Evolutionary conservation across 352 stramenopile species (phyloP), one percentile per base, ranked within the genome.

Genomic region (Phytophthora rubi): DNA sequence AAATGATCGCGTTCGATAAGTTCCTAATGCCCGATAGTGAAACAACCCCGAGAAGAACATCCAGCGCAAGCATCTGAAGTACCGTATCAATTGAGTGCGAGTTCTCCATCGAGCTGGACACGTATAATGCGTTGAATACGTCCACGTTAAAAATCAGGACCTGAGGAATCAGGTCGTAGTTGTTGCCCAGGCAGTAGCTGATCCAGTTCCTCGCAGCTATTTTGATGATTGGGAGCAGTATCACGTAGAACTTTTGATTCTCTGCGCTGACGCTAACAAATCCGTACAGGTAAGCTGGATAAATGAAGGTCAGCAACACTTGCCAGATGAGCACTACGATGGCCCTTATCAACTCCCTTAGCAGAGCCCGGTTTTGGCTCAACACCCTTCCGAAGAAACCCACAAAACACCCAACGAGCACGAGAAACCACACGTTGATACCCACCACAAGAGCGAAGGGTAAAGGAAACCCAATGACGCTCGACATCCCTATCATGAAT

Each of bases 61-160:
- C 76, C 1, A 82, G n/a, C 47, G 47, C n/a, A 5, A 79, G 64
- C 26, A 86, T 48, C 3, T 66, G 35, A 0, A 74, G 18, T 2
- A 67, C 67, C 5, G 75, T 77, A 2, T 15, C 65, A 63, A 1
- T 30, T 3, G 47, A 53, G 8, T 53, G 47, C 47, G 75, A 62
- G 26, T 63, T 76, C 39, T 80, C 62, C 76, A 83, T 80, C 18
- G 68, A 80, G 21, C 68, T 69, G 0, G 79, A 55, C 21, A 83
- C 68, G 30, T 65, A 86, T 0, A 86, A 45, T 42, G 79, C 52
- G 52, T 83, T 74, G 64, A 82, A 86, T 9, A 86, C 55, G 45
- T 86, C 73, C 32, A 79, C 68, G 33, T 86, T 82, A 66, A 86
- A 79, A 5, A 81, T 75, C 16, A 83, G 62, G 4, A 77, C 64